Percentiles rank a stretch among this genome's conserved stretches.
Conservation (phyloP, 2,329 filamentous ascomycete species). For the Aspergillus arachidicola region DNA sequence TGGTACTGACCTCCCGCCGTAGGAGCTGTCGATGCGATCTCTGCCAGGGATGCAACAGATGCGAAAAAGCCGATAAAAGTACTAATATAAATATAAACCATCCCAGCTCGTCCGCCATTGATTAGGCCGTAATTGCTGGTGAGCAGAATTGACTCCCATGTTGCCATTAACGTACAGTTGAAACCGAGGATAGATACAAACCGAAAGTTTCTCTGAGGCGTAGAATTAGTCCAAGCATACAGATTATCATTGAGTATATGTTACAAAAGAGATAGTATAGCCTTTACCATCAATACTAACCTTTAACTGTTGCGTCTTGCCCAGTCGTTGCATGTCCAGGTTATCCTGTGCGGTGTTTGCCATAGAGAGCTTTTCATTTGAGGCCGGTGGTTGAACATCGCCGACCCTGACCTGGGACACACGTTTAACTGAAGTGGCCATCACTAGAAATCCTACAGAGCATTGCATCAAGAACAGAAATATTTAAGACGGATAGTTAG, state of each 20-base stretch:
- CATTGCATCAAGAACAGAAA: not conserved
- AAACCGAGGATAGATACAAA: constrained; percentile 45
- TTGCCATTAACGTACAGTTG: constrained; percentile 43
- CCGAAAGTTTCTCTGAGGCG: constrained; percentile 35
- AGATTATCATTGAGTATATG: not conserved
- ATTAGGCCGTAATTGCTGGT: constrained; percentile 29
- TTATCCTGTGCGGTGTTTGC: not conserved
- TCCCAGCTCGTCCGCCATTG: constrained; percentile 38
- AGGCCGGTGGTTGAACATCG: not conserved
- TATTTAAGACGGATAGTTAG: not conserved
- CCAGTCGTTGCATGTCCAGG: not conserved
- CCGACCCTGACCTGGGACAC: not conserved
- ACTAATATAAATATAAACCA: constrained; percentile 40
- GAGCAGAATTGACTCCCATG: constrained; percentile 43
- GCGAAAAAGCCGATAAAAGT: constrained; percentile 40
- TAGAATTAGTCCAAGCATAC: not conserved
- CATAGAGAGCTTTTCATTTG: not conserved
- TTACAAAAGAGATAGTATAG: not conserved
- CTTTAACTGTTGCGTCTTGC: not conserved
- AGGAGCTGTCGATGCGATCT: constrained; percentile 36
- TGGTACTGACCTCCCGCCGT: constrained; percentile 44
- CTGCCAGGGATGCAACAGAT: constrained; percentile 40
- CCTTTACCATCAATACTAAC: not conserved
- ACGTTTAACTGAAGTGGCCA: not conserved
- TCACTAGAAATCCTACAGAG: not conserved